These are phyloP conservation scores for Ophiostoma tasmaniense DNA, from an alignment of 2,329 filamentous ascomycete genomes.

Conservation along the genomic window DNA sequence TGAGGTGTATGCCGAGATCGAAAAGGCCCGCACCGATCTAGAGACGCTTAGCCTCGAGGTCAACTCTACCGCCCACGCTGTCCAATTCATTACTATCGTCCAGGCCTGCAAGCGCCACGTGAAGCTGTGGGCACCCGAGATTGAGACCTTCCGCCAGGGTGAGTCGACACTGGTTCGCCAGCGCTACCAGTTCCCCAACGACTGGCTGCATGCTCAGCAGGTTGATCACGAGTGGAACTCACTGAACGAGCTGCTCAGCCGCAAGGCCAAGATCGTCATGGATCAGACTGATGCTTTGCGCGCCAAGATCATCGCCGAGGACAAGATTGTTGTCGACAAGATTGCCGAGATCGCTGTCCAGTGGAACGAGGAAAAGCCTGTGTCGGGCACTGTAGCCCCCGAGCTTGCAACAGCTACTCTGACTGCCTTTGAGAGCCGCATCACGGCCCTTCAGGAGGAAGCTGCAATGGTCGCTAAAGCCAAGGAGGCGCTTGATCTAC, in stretches of 20 bases:
- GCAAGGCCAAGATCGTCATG: slow-evolving; percentile 90
- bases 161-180: slow-evolving; percentile 87
- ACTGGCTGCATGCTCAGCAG: slow-evolving; percentile 94
- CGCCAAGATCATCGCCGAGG: slow-evolving; percentile 90
- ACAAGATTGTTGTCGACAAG: slow-evolving; percentile 81
- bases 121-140: slow-evolving; percentile 87
- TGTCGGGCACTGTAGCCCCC: slow-evolving; percentile 87
- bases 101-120: slow-evolving; percentile 94
- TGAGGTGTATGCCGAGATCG: slow-evolving; percentile 85
- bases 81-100: slow-evolving; percentile 96
- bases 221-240: slow-evolving; percentile 94
- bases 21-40: slow-evolving; percentile 80
- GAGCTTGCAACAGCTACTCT: slow-evolving; percentile 80
- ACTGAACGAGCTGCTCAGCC: slow-evolving; percentile 80
- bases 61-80: slow-evolving; percentile 90
- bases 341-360: slow-evolving; percentile 75
- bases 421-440: slow-evolving; percentile 70
- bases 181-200: slow-evolving; percentile 83
- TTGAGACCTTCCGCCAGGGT: slow-evolving; percentile 91
- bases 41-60: slow-evolving; percentile 89
- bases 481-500: slow-evolving; percentile 90
- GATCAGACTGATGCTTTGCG: slow-evolving; percentile 93
- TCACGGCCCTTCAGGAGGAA: slow-evolving; percentile 78
- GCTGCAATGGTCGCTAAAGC: slow-evolving; percentile 91
- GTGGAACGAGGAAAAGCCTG: slow-evolving; percentile 95